Percentiles rank a stretch among this genome's conserved stretches.
Evolutionary conservation across 1,284 basidiomycete species (phyloP).

Genomic region (Ceratobasidium sp.): DNA sequence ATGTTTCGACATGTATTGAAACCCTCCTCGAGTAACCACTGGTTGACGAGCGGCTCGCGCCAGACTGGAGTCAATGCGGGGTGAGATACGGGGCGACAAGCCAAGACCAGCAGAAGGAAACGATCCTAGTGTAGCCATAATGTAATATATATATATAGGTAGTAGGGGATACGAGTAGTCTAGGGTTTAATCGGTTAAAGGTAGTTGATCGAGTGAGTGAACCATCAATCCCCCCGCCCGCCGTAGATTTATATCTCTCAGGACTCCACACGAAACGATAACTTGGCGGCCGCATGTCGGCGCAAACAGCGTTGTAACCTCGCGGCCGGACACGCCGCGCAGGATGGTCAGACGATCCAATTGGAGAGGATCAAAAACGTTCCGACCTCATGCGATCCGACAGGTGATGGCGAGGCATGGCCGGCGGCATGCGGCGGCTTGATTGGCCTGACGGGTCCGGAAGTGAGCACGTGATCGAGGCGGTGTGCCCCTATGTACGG

Average conservation of each 20-base stretch:
- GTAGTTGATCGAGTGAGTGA: no score
- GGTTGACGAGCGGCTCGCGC: conserved; percentile 1
- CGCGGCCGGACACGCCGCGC: neutral
- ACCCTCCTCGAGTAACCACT: neutral
- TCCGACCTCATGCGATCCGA: neutral
- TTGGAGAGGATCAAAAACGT: neutral
- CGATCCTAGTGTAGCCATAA: conserved; percentile 23
- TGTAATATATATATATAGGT: neutral
- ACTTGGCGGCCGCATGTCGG: neutral
- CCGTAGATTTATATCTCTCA: neutral
- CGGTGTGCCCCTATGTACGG: no score
- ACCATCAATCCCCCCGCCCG: neutral
- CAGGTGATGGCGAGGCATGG: conserved; percentile 5
- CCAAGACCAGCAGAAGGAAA: conserved; percentile 1
- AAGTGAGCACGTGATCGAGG: no score
- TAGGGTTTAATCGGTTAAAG: no score
- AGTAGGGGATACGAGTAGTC: no score
- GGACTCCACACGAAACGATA: no score
- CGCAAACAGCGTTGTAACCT: conserved; percentile 8
- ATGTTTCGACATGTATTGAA: conserved; percentile 27
- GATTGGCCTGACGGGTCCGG: neutral
- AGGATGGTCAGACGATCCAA: neutral
- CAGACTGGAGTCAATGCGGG: neutral
- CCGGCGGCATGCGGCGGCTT: conserved; percentile 13
- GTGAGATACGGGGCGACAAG: neutral